phyloP scores from a whole-genome alignment of 306 rosid genomes.

The Arachis hypogaea region DNA sequence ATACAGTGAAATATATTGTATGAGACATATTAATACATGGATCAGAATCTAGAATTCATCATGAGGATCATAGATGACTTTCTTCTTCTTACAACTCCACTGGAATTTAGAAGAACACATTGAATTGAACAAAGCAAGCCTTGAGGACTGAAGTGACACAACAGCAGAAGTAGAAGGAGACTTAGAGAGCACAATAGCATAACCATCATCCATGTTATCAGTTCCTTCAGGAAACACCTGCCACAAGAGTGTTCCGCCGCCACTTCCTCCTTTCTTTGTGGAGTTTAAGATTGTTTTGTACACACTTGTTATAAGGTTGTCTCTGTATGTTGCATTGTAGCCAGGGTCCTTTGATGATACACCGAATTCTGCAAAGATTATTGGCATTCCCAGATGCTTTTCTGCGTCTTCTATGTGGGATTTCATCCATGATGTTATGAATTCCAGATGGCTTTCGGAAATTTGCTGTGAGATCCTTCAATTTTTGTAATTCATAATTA shows the following conservation, averaged over 20 bases:
- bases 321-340: conserved; percentile 71
- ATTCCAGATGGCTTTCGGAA: conserved; percentile 69
- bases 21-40: no score
- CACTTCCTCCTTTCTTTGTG: conserved; percentile 83
- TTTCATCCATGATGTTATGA: conserved; percentile 85
- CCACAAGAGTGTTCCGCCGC: conserved; percentile 87
- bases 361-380: conserved; percentile 82
- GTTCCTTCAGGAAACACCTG: conserved; percentile 87
- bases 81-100: conserved; percentile 83
- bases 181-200: conserved; percentile 71
- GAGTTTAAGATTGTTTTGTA: conserved; percentile 62
- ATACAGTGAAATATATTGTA: no score
- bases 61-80: conserved; percentile 37
- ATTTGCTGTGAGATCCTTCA: conserved; percentile 61
- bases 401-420: conserved; percentile 95
- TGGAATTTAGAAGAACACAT: conserved; percentile 67
- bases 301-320: conserved; percentile 57
- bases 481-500: background rate
- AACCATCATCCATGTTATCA: conserved; percentile 91
- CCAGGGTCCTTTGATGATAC: conserved; percentile 82
- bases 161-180: conserved; percentile 66
- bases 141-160: conserved; percentile 64
- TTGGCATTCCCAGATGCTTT: conserved; percentile 80
- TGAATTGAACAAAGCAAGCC: conserved; percentile 65
- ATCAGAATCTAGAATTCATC: conserved; percentile 46